Base-by-base conservation (phyloP, 2,329 filamentous ascomycete species). In the Aurifilum marmelostoma region DNA sequence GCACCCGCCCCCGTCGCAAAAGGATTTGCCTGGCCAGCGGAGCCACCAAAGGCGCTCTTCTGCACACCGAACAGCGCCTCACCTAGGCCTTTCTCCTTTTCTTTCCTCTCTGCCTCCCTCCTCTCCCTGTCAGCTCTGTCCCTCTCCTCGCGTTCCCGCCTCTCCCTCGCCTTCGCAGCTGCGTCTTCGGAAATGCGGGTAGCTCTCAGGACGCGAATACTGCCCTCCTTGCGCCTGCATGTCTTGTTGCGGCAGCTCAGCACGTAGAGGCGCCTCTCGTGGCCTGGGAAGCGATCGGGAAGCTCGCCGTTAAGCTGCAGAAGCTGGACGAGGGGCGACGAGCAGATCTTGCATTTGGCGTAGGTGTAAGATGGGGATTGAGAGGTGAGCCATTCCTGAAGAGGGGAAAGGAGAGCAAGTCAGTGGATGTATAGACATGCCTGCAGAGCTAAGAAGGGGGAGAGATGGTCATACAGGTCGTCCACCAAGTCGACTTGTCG, bases 221-320 rank as follows among this genome's bases (percentile, higher is more conserved):
- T 95, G 1, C 96, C 96, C 27, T 90, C 86, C 75, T 93, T 95
- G 72, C 94, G 87, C 75, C 92, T 88, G 77, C 96, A 99, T 14
- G 88, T 83, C 78, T 92, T 92, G 73, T 88, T 86, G 69, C 89
- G 87, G 79, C 96, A 99, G 24, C 88, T 88, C 78, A 97, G 94
- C 16, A 99, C 84, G 76, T 97, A 98, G 24, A 99, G 78, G 71
- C 95, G 88, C 73, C 96, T 87, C 76, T 97, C 93, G 79, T 98
- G 93, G 67, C 90, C 89, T 1, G 94, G 92, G 76, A 97, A 97
- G 63, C 89, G 86, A 67, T 95, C 91, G 18, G 94, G 94, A 3
- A 98, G 85, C 77, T 97, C 94, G 75, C 89, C 94, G 79, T 99
- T 93, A 37, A 99, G 87, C 79, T 99, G 94, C 61, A 99, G 87